phyloP scores from a whole-genome alignment of 331 rosid species.

The Cydonia oblonga region DNA sequence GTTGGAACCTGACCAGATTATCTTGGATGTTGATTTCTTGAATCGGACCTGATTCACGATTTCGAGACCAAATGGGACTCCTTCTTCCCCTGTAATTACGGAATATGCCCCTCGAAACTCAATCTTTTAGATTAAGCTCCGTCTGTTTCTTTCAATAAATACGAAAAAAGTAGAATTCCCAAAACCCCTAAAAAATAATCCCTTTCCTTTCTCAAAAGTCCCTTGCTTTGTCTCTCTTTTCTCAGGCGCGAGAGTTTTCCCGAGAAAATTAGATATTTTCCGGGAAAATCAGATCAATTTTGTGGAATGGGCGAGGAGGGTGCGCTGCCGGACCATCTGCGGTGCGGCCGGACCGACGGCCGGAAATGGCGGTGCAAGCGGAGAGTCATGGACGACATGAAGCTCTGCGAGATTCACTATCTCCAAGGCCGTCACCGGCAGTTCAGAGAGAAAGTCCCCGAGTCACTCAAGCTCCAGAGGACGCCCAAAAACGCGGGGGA shows the following conservation, averaged over 20 bases:
- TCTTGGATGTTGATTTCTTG: neutral
- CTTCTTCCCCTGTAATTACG: constrained; percentile 22
- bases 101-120: constrained; percentile 24
- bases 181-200: constrained; percentile 7
- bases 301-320: constrained; percentile 32
- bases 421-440: constrained; percentile 82
- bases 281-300: constrained; percentile 4
- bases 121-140: neutral
- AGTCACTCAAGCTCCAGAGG: constrained; percentile 70
- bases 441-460: constrained; percentile 71
- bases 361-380: constrained; percentile 92
- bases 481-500: constrained; percentile 21
- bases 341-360: constrained; percentile 90
- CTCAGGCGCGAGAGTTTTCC: neutral
- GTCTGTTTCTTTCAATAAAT: constrained; percentile 19
- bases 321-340: constrained; percentile 55
- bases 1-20: neutral
- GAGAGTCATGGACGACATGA: constrained; percentile 60
- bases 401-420: constrained; percentile 87
- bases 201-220: neutral
- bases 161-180: neutral
- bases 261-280: neutral
- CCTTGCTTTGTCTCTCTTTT: neutral
- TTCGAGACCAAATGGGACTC: constrained; percentile 33
- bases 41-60: constrained; percentile 13